Percentiles rank a stretch among this genome's conserved stretches.
These are phyloP conservation scores for Pythium plurisporium DNA, from an alignment of 352 stramenopile species.

Conservation along the genomic window DNA sequence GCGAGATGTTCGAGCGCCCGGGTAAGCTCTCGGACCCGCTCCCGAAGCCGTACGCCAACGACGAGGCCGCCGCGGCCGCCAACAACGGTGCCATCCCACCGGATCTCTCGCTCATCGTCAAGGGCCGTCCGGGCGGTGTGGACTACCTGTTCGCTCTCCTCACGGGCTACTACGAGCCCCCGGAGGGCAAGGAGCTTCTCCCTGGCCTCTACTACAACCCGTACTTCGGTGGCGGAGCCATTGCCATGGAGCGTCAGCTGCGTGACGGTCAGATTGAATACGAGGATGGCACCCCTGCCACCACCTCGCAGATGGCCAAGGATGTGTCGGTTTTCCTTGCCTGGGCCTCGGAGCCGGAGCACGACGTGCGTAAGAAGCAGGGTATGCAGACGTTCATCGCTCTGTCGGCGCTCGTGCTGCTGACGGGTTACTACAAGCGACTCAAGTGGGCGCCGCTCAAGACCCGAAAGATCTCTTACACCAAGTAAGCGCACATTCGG, in stretches of 20 bases:
- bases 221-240: constrained; percentile 97
- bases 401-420: constrained; percentile 84
- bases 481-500: constrained; percentile 75
- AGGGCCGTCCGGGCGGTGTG: constrained; percentile 92
- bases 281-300: constrained; percentile 95
- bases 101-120: constrained; percentile 98
- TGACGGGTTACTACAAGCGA: constrained; percentile 98
- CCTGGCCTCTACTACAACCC: constrained; percentile 97
- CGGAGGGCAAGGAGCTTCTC: constrained; percentile 85
- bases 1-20: constrained; percentile 99
- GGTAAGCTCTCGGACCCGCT: constrained; percentile 96
- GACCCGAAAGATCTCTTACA: constrained; percentile 98
- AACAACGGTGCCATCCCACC: constrained; percentile 98
- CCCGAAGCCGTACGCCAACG: constrained; percentile 96
- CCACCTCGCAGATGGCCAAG: constrained; percentile 97
- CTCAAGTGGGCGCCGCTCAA: constrained; percentile 97
- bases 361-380: constrained; percentile 97
- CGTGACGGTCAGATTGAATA: constrained; percentile 97
- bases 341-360: constrained; percentile 96
- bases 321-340: constrained; percentile 97
- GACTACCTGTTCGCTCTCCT: constrained; percentile 98
- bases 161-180: constrained; percentile 96
- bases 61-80: constrained; percentile 94
- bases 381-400: constrained; percentile 94
- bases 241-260: constrained; percentile 98